Base-by-base conservation (phyloP, 2,329 filamentous ascomycete genomes). In the Coniochaeta ligniaria region DNA sequence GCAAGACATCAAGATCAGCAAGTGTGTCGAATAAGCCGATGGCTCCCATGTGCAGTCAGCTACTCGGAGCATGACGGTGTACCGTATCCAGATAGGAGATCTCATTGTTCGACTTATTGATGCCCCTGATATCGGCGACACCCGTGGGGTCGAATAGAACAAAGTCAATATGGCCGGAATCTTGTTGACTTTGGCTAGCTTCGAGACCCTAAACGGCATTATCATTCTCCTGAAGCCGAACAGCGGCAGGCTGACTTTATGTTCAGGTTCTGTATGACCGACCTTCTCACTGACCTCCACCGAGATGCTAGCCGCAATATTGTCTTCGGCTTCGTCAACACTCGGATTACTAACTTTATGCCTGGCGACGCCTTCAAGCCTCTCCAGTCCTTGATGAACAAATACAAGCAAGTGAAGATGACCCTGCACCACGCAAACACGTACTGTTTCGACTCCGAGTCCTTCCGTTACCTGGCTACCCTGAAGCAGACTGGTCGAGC, bases 401-500 rank as follows among this genome's bases (percentile, higher is more conserved):
- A 63, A 24, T 68, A 74, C 63, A 58, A 61, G 3, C 67, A 72
- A 17, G 61, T 75, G n/a, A 66, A 68, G 1, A 58, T 76, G 4
- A 61, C 59, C 0, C 66, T 77, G 2, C 64, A 64, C n/a, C 63
- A 64, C n/a, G 38, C 69, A n/a, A 6, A 69, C 3, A 70, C 67
- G 1, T 79, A 74, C 60, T 78, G 74, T 62, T 78, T 78, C 54
- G 76, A 79, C 61, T 77, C 75, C 1, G 75, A 78, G 64, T 74
- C 72, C 38, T 78, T 78, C 61, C 73, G 75, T 6, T 78, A 70
- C 56, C 67, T 79, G 0, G 75, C 75, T 2, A 74, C 75, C 1
- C 62, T 62, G 38, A 74, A 74, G 61, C 64, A 72, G 11, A 69
- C 14, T 63, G 4, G 50, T 71, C 20, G 58, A 63, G 24, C 47